Evolutionary conservation across 495 filamentous ascomycete species (phyloP), one percentile per base, ranked within the genome.

Genomic region (Talaromyces wortmannii): DNA sequence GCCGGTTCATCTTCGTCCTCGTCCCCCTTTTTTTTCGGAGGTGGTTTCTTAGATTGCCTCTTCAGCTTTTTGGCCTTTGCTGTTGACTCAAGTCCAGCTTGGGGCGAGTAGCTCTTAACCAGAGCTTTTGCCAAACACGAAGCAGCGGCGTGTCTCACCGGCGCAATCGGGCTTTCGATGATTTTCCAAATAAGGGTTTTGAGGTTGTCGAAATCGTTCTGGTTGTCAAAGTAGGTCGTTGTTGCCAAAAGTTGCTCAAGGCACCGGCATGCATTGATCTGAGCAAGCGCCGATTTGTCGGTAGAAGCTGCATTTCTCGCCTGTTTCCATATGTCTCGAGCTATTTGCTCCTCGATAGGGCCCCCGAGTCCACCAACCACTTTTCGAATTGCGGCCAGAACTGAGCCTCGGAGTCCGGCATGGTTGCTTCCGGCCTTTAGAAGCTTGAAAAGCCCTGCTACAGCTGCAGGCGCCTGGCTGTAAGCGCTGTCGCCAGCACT

Each of bases 401-500:
- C 79, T 8, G 88, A 82, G n/a, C 86, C 88, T 40, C 91, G 83
- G 29, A 95, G 72, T 0, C 91, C 92, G 5, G 88, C 86, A 77
- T 95, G 84, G 61, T 78, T 89, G 63, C 85, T 84, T 1, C 90
- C 82, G 30, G 82, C 70, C 68, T 97, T 99, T 53, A 96, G 65
- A 0, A 92, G 71, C 67, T 92, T 91, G 50, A 96, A 61, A 45
- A 92, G 69, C 29, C 82, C 78, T 2, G 84, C 79, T 48, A 83
- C 89, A 3, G 82, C 84, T 55, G 95, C 67, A 50, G 83, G 84
- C 55, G 92, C 88, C 61, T 95, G 76, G 58, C 86, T 85, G 68
- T 96, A 90, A 16, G 91, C 94, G 69, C 94, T 97, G 67, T 96
- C 92, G 31, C 94, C 94, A 6, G 94, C 94, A 13, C 85, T 80